These are phyloP conservation scores for Quercus mongolica DNA, from an alignment of 306 rosid species.

Conservation along the genomic window DNA sequence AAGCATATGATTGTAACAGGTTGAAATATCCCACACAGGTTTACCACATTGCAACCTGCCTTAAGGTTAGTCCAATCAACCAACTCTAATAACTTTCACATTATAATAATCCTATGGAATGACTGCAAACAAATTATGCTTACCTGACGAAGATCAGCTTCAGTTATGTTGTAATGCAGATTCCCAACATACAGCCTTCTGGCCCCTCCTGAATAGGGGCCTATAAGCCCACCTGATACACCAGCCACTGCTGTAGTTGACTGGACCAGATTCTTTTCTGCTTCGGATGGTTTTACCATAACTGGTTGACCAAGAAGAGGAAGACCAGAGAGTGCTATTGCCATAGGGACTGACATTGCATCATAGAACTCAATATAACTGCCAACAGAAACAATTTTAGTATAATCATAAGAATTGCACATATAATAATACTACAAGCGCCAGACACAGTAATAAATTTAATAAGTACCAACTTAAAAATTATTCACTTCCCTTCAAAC, in stretches of 20 bases:
- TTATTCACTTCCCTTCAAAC: not conserved
- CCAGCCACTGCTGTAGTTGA: slow-evolving; percentile 57
- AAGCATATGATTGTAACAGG: slow-evolving; percentile 1
- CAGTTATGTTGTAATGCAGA: slow-evolving; percentile 79
- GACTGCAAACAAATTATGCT: slow-evolving; percentile 14
- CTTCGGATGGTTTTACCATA: slow-evolving; percentile 99
- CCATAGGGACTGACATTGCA: slow-evolving; percentile 98
- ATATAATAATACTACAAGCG: not conserved
- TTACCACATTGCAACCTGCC: not conserved
- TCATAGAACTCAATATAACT: slow-evolving; percentile 97
- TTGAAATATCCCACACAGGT: not conserved
- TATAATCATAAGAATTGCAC: not conserved
- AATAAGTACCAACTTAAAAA: not conserved
- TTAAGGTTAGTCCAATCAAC: not conserved
- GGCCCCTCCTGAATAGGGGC: slow-evolving; percentile 94
- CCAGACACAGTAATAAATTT: not conserved
- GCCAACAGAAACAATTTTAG: slow-evolving; percentile 13
- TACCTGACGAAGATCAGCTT: slow-evolving; percentile 88
- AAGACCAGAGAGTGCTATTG: slow-evolving; percentile 96
- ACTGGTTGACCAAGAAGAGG: slow-evolving; percentile 87
- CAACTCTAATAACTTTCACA: slow-evolving; percentile 12
- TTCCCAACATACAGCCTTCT: slow-evolving; percentile 95
- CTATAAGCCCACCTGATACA: slow-evolving; percentile 58
- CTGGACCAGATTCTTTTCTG: slow-evolving; percentile 94
- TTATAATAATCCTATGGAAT: slow-evolving; percentile 8